Evolutionary conservation across 768 basidiomycete species (phyloP).

Genomic region (Boletus huronensis): DNA sequence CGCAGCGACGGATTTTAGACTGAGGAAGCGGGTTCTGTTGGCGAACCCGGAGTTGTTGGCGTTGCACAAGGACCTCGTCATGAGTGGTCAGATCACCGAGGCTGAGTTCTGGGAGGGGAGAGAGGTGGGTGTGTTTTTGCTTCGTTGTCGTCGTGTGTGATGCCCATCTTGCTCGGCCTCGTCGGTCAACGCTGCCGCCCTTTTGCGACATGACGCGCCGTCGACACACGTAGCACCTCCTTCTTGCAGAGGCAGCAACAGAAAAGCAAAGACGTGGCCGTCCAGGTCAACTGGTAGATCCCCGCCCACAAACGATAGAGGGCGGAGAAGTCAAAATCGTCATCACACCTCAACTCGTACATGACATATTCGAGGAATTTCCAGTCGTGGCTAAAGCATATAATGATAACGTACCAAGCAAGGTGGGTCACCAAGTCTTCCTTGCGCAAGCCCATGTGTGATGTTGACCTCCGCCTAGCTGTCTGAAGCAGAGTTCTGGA

Average conservation of each 20-base stretch:
- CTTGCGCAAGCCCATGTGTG: not conserved
- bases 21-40: constrained; percentile 77
- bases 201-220: too few species aligned
- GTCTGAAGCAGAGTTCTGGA: constrained; percentile 92
- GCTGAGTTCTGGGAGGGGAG: constrained; percentile 97
- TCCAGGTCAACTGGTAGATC: constrained; percentile 82
- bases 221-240: constrained; percentile 51
- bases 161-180: not conserved
- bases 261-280: constrained; percentile 79
- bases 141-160: constrained; percentile 5
- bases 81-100: constrained; percentile 81
- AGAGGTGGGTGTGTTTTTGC: constrained; percentile 53
- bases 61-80: constrained; percentile 87
- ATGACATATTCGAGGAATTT: constrained; percentile 97
- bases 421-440: constrained; percentile 46
- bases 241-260: constrained; percentile 70
- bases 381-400: constrained; percentile 93
- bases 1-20: constrained; percentile 61
- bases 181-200: too few species aligned
- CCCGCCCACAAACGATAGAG: constrained; percentile 79
- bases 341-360: constrained; percentile 86
- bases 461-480: constrained; percentile 48
- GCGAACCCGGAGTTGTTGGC: constrained; percentile 73
- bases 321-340: constrained; percentile 85
- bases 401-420: constrained; percentile 84